Evolutionary conservation across 345 rosid species (phyloP), one percentile per base, ranked within the genome.

Genomic region (Nephelium lappaceum): DNA sequence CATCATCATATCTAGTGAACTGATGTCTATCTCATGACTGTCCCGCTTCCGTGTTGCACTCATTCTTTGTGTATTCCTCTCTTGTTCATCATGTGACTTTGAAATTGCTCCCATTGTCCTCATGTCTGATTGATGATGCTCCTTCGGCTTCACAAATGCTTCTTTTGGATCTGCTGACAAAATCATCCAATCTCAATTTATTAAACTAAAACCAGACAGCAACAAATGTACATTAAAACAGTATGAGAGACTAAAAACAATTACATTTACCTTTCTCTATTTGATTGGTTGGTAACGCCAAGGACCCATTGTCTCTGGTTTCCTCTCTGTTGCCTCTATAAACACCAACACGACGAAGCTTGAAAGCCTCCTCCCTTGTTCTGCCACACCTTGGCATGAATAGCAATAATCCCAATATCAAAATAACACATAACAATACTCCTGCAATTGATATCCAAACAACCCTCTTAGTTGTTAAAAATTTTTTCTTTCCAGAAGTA

Each of bases 401-500:
- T 81, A 93, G 84, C 81, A 84, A 73, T 41, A 88, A 49, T 45
- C 71, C 97, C 69, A 94, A 72, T 75, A 80, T 91, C 70, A 93
- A 69, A 74, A 93, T 83, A 76, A 92, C 74, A 81, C 89, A 85
- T 68, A 84, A 72, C 66, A 96, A 61, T 38, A 87, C 88, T 6
- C 85, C 89, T 24, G 92, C 98, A 77, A 96, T 89, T 78, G 91
- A 84, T 88, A 96, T 89, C 92, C 93, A 89, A 75, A 93, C 90
- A 57, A 89, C 81, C 81, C 74, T 89, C 80, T 89, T 96, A 74
- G 86, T 81, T 41, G 89, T 77, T 2, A 82, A 84, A 79, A 75
- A 83, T 60, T 81, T 89, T 74, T 83, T 85, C 65, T 71, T 85
- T 70, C 78, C 82, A 67, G 93, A 77, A 73, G 63, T 87, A 8